A percentile compares a stretch with the other conserved stretches of the same genome.
phyloP scores from a whole-genome alignment of 768 basidiomycete species.

The Termitomyces sp. region DNA sequence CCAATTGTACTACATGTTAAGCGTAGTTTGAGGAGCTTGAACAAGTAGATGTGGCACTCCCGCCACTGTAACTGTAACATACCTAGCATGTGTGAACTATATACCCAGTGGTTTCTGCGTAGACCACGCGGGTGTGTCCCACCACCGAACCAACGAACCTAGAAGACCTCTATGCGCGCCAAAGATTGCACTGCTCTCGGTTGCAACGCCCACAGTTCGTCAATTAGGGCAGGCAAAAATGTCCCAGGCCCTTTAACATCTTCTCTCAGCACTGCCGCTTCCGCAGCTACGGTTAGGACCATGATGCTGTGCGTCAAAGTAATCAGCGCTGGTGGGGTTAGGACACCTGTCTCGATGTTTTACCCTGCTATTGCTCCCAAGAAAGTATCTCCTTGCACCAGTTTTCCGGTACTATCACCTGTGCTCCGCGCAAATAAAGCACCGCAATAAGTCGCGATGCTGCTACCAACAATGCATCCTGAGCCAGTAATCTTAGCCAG shows the following conservation, averaged over 20 bases:
- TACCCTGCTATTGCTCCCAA: constrained; percentile 76
- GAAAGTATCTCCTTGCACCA: constrained; percentile 79
- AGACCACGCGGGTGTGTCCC: too few species aligned
- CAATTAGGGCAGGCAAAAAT: constrained; percentile 63
- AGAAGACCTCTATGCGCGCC: constrained; percentile 30
- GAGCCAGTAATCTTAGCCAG: constrained; percentile 86
- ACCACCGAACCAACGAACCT: background rate
- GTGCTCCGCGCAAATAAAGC: constrained; percentile 42
- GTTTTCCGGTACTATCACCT: constrained; percentile 31
- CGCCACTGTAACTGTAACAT: too few species aligned
- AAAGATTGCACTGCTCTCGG: constrained; percentile 28
- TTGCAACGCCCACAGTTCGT: constrained; percentile 44
- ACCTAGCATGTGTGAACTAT: too few species aligned
- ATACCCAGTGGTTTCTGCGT: too few species aligned
- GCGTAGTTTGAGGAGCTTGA: too few species aligned
- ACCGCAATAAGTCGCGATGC: constrained; percentile 79
- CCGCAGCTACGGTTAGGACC: constrained; percentile 59
- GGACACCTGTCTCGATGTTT: constrained; percentile 19
- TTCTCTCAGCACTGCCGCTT: constrained; percentile 46
- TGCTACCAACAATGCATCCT: constrained; percentile 80
- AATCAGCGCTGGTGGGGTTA: background rate
- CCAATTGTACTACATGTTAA: too few species aligned
- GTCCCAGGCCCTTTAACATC: constrained; percentile 61
- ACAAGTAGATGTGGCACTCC: too few species aligned
- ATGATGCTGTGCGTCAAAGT: constrained; percentile 38